phyloP scores from a whole-genome alignment of 768 basidiomycete species.

The Boletellus ananiceps region DNA sequence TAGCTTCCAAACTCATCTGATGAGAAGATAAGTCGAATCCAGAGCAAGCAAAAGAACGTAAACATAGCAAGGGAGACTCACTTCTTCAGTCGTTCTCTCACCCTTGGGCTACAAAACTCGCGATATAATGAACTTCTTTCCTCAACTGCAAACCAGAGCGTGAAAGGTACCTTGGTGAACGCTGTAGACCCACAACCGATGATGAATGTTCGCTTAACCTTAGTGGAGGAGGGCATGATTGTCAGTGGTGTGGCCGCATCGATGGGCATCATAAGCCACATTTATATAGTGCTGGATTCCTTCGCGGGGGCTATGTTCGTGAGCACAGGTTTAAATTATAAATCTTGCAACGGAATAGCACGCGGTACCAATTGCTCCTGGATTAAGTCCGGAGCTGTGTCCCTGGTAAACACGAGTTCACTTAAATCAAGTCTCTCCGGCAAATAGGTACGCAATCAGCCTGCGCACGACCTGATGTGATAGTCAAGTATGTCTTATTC shows the following conservation, averaged over 20 bases:
- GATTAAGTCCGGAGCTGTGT: neutral
- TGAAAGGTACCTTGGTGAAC: conserved; percentile 59
- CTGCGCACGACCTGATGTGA: conserved; percentile 40
- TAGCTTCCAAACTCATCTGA: conserved; percentile 77
- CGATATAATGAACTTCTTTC: neutral
- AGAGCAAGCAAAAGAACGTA: neutral
- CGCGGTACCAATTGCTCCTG: neutral
- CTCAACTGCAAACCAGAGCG: neutral
- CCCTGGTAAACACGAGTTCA: neutral
- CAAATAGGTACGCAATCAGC: conserved; percentile 57
- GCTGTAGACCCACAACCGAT: conserved; percentile 73
- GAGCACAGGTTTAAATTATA: neutral
- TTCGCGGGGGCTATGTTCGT: too few species aligned
- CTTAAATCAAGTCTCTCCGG: neutral
- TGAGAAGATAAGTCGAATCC: neutral
- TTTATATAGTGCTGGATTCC: too few species aligned
- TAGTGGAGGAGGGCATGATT: conserved; percentile 1
- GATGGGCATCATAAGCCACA: neutral
- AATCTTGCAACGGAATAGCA: too few species aligned
- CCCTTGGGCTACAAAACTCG: conserved; percentile 50
- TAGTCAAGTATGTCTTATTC: neutral
- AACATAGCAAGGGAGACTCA: conserved; percentile 19
- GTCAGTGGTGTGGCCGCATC: neutral
- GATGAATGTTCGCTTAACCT: conserved; percentile 45
- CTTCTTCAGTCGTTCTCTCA: conserved; percentile 61